phyloP scores from a whole-genome alignment of 2,329 filamentous ascomycete species.

The Diaporthe amygdali region DNA sequence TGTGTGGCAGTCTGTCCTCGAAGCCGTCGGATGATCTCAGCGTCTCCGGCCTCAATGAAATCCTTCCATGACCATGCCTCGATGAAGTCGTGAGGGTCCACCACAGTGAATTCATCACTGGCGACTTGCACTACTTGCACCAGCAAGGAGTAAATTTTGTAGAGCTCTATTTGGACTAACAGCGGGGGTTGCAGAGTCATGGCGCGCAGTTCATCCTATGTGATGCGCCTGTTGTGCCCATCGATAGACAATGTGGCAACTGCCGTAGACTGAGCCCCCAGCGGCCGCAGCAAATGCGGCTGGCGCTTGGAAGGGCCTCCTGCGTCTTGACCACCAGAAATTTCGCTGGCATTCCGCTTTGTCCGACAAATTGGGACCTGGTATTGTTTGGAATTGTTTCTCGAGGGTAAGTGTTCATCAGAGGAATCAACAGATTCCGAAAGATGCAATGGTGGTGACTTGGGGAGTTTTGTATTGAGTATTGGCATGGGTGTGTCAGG shows the following conservation, averaged over 20 bases:
- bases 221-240: background rate
- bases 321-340: background rate
- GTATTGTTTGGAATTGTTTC: background rate
- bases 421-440: background rate
- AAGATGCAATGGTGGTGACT: background rate
- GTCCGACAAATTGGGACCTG: background rate
- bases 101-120: background rate
- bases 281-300: background rate
- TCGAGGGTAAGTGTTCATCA: background rate
- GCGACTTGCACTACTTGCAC: background rate
- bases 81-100: slow-evolving; percentile 3
- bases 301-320: background rate
- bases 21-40: background rate
- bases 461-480: no score
- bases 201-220: background rate
- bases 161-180: background rate
- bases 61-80: slow-evolving; percentile 6
- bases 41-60: background rate
- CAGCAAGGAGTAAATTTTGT: background rate
- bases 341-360: background rate
- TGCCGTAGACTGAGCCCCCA: background rate
- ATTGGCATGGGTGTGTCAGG: background rate
- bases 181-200: background rate
- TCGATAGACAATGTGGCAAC: background rate
- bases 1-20: background rate